Evolutionary conservation across 2,329 filamentous ascomycete species (phyloP), one percentile per base, ranked within the genome.

Genomic region (Ophiosphaerella narmari): DNA sequence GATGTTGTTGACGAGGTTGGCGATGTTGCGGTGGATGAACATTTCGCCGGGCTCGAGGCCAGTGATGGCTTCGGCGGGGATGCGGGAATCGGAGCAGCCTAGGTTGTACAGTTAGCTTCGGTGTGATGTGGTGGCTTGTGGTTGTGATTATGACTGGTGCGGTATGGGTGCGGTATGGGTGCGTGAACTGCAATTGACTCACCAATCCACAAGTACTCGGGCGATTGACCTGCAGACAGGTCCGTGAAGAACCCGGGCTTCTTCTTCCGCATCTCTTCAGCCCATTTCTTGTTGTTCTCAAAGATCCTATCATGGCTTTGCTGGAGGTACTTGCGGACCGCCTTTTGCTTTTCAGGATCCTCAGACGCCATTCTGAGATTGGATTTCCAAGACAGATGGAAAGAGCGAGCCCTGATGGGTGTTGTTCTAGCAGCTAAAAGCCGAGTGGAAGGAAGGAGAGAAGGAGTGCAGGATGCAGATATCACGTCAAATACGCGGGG

Each of bases 261-360:
- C 53, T 78, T 77, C 56, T 74, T 70, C 59, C 65, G 74, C 76
- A 86, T 85, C 56, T 82, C 74, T 39, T 78, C 78, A 11, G 86
- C 86, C 87, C 87, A 90, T 46, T 77, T 76, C 56, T 78, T 76
- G 77, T 89, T 90, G 78, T 84, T 82, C 60, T 87, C 82, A 62
- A 90, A 89, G 65, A 89, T 81, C 52, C 80, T 79, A 64, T 87
- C 83, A 72, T 89, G 86, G 62, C 78, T 80, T 75, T 86, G 77
- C 74, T 82, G 74, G 52, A 87, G 81, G 68, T 87, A 87, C 55
- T 67, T 72, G 51, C 57, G 58, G 23, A 72, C 59, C 55, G 67
- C 64, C 49, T 64, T 55, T 35, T 52, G 35, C 5, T 53, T 54
- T 50, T 54, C 37, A 41, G 52, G 51, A 18, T 60, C 52, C 14